Evolutionary conservation across 352 stramenopile species (phyloP).

Genomic region (Globisporangium iwayamae): DNA sequence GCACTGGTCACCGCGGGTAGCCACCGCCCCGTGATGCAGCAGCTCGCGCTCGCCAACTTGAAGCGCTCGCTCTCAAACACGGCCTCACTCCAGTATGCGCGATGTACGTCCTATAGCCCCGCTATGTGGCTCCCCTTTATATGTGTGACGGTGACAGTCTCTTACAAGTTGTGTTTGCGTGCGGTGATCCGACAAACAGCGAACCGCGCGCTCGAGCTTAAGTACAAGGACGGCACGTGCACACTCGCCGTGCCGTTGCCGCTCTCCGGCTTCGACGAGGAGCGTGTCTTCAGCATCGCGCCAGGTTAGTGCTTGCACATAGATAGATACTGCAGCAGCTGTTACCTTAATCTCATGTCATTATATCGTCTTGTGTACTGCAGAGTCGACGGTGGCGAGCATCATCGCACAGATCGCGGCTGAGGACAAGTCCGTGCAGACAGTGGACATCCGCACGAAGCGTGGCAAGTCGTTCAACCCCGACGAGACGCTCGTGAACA

Average conservation of each 20-base stretch:
- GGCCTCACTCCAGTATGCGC: slow-evolving; percentile 14
- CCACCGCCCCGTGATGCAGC: slow-evolving; percentile 1
- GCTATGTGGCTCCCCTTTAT: neutral
- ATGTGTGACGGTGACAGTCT: neutral
- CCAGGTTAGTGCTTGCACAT: slow-evolving; percentile 28
- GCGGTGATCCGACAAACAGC: slow-evolving; percentile 8
- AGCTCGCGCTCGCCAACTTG: slow-evolving; percentile 11
- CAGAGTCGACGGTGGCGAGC: slow-evolving; percentile 72
- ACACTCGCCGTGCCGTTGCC: slow-evolving; percentile 71
- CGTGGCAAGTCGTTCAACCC: slow-evolving; percentile 56
- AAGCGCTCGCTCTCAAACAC: slow-evolving; percentile 20
- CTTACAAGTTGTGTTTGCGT: neutral
- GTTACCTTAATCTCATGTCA: neutral
- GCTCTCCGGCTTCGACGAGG: slow-evolving; percentile 75
- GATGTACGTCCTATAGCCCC: slow-evolving; percentile 7
- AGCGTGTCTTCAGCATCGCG: slow-evolving; percentile 75
- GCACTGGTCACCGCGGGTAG: slow-evolving; percentile 3
- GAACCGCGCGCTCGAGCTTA: slow-evolving; percentile 62
- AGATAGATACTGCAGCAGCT: neutral
- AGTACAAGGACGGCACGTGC: slow-evolving; percentile 75
- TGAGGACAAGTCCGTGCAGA: slow-evolving; percentile 70
- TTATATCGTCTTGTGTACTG: neutral
- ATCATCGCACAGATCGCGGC: slow-evolving; percentile 74
- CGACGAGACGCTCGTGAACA: slow-evolving; percentile 57
- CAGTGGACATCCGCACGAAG: slow-evolving; percentile 59